Percentiles rank a stretch among this genome's conserved stretches.
phyloP scores from a whole-genome alignment of 768 basidiomycete species.

The Fomitopsis serialis region DNA sequence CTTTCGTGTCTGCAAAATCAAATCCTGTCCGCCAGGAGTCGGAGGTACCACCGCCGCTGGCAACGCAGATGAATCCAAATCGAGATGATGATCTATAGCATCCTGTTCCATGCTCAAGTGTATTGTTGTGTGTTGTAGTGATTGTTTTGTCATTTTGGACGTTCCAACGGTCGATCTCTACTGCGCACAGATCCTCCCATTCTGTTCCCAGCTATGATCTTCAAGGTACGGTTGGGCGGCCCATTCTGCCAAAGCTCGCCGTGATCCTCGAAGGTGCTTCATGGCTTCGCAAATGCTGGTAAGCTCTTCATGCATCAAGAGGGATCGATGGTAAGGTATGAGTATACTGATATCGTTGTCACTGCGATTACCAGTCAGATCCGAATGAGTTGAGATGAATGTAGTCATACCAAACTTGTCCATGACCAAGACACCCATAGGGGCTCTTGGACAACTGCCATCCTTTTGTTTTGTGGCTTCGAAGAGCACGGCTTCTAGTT shows the following conservation, averaged over 20 bases:
- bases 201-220: constrained; percentile 62
- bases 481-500: constrained; percentile 53
- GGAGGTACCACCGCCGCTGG: constrained; percentile 26
- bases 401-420: constrained; percentile 62
- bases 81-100: constrained; percentile 64
- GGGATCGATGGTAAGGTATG: constrained; percentile 61
- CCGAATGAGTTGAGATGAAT: background rate
- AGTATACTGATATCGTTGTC: constrained; percentile 49
- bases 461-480: constrained; percentile 74
- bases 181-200: constrained; percentile 76
- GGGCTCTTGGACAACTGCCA: constrained; percentile 66
- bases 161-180: constrained; percentile 75
- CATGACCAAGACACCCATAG: constrained; percentile 82
- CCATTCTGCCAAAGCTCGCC: constrained; percentile 61
- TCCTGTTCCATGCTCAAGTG: constrained; percentile 14
- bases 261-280: constrained; percentile 64
- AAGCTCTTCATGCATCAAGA: constrained; percentile 49
- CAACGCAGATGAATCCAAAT: constrained; percentile 88
- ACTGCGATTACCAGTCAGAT: constrained; percentile 32
- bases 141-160: constrained; percentile 2
- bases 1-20: constrained; percentile 72
- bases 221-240: constrained; percentile 61
- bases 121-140: constrained; percentile 8
- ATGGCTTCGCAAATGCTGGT: constrained; percentile 59
- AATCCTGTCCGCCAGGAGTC: constrained; percentile 40